Base-by-base conservation (phyloP, 129 eudicot genomes). In the Helianthus annuus region DNA sequence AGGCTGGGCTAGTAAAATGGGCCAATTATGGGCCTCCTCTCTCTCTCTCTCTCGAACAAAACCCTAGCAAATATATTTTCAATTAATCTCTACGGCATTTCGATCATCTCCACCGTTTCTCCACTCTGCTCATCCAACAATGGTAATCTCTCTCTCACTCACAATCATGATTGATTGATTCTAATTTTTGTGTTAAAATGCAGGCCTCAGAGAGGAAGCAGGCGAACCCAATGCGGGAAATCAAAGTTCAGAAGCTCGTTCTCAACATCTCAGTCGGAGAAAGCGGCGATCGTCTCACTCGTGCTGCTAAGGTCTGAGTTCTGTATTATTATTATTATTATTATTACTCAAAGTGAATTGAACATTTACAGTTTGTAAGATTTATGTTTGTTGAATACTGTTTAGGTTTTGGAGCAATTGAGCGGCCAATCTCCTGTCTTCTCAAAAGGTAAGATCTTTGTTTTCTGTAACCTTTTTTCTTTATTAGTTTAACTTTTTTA, bases 181-280 rank as follows among this genome's bases (percentile, higher is more conserved):
- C 44, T 58, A 32, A 11, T 58, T 48, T 24, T 24, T 71, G 32
- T 75, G 48, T 64, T 75, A 3, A 53, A 38, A 15, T 72, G 77
- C 14, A 86, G 96, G 91, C 91, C 0, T 81, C 91, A 48, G 96
- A 86, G 77, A 86, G 72, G 81, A 89, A 89, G 66, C 48, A 69
- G 62, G 69, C 83, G 68, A 89, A 89, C 76, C 92, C 90, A 1
- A 89, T 89, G 96, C 82, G 89, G 76, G 92, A 89, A 74, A 89
- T 89, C 61, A 89, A 89, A 80, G 96, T 89, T 1, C 93, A 89
- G 83, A 89, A 89, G 77, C 87, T 89, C 14, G 96, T 89, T 10
- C 88, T 89, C 19, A 89, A 89, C 79, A 89, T 89, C 66, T 89
- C 96, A 55, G 96, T 86, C 19, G 96, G 96, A 12, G 96, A 89